These are phyloP conservation scores for Alternaria triticina DNA, from an alignment of 2,329 filamentous ascomycete genomes.

Conservation along the genomic window DNA sequence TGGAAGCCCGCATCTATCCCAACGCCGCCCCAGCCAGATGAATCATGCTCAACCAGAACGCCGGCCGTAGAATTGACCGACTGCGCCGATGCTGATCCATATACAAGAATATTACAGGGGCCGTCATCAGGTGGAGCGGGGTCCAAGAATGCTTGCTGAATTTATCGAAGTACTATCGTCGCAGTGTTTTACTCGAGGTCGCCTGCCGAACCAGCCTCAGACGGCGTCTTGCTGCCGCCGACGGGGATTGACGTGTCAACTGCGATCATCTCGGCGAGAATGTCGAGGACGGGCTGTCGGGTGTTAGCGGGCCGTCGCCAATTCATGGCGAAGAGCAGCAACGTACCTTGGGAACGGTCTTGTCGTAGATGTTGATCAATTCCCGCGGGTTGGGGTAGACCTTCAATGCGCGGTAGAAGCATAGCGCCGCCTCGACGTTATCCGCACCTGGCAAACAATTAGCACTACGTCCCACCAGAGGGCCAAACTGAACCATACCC, in stretches of 20 bases:
- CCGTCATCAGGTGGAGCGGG: conserved; percentile 27
- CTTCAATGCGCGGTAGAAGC: conserved; percentile 98
- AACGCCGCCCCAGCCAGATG: conserved; percentile 21
- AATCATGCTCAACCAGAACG: conserved; percentile 34
- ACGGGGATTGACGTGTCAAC: conserved; percentile 71
- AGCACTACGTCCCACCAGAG: conserved; percentile 13
- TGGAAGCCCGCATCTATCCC: conserved; percentile 28
- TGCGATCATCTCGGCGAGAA: conserved; percentile 97
- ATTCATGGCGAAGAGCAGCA: neutral
- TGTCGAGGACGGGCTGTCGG: conserved; percentile 82
- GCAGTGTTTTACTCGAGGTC: conserved; percentile 40
- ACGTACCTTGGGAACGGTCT: conserved; percentile 91
- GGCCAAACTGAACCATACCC: conserved; percentile 60
- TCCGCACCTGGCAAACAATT: conserved; percentile 61
- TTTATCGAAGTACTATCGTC: conserved; percentile 10
- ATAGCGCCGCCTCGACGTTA: conserved; percentile 82
- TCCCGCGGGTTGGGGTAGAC: conserved; percentile 95
- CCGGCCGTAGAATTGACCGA: conserved; percentile 27
- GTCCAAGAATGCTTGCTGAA: conserved; percentile 20
- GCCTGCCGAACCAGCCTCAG: conserved; percentile 42
- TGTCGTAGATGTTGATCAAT: conserved; percentile 96
- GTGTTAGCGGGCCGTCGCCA: conserved; percentile 17
- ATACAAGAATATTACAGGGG: conserved; percentile 46
- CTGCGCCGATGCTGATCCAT: conserved; percentile 38
- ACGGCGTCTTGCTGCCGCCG: conserved; percentile 45